These are phyloP conservation scores for Plectranthus barbatus DNA, from an alignment of 257 asterid species.

Conservation along the genomic window DNA sequence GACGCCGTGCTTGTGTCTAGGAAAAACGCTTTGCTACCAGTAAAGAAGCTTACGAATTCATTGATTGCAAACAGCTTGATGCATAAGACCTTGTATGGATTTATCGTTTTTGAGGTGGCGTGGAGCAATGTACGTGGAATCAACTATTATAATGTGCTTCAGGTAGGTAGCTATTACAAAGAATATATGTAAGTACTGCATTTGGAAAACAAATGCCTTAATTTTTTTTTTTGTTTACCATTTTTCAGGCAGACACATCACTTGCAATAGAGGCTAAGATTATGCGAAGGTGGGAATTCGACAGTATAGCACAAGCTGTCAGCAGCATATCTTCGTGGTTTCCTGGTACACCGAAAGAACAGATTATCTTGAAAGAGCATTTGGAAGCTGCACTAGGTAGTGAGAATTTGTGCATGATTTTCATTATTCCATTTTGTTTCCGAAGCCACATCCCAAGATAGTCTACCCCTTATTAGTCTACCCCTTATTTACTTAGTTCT, in stretches of 20 bases:
- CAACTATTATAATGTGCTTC: conserved; percentile 73
- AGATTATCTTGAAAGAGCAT: conserved; percentile 41
- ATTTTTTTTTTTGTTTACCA: conserved; percentile 4
- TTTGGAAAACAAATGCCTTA: not conserved
- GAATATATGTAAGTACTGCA: not conserved
- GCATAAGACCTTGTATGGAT: conserved; percentile 68
- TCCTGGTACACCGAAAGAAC: conserved; percentile 52
- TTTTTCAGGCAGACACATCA: conserved; percentile 74
- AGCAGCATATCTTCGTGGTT: conserved; percentile 50
- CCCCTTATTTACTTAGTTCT: not conserved
- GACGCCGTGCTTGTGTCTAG: conserved; percentile 50
- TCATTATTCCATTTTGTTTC: not conserved
- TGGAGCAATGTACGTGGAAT: conserved; percentile 76
- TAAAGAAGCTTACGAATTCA: conserved; percentile 58
- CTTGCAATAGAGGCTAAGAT: conserved; percentile 64
- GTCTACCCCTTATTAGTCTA: not conserved
- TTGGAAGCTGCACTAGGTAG: conserved; percentile 50
- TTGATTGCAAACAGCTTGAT: conserved; percentile 48
- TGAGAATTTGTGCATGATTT: not conserved
- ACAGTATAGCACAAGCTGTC: conserved; percentile 61
- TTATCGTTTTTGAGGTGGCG: conserved; percentile 70
- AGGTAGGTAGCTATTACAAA: conserved; percentile 32
- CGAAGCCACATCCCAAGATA: not conserved
- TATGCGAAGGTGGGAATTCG: conserved; percentile 82
- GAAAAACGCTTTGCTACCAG: conserved; percentile 61